These are phyloP conservation scores for Euphorbia lathyris DNA, from an alignment of 345 rosid species.

Conservation along the genomic window DNA sequence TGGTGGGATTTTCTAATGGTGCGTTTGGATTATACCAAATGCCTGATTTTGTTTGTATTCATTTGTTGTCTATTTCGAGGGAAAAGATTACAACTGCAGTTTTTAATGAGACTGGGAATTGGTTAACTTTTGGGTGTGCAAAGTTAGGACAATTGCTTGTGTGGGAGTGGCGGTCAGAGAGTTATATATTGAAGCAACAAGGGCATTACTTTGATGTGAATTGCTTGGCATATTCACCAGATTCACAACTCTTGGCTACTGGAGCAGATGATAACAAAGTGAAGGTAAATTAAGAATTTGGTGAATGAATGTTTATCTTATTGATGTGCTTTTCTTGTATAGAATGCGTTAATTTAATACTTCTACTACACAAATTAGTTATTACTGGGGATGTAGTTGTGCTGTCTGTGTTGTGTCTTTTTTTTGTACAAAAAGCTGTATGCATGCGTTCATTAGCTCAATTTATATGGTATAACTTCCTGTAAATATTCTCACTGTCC, in stretches of 20 bases:
- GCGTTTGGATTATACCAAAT: constrained; percentile 90
- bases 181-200: constrained; percentile 93
- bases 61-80: constrained; percentile 74
- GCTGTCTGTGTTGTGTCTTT: background rate
- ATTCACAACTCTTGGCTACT: constrained; percentile 90
- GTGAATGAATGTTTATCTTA: background rate
- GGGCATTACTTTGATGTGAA: constrained; percentile 97
- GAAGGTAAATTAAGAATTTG: constrained; percentile 47
- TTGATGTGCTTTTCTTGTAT: background rate
- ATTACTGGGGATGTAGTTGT: background rate
- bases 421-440: background rate
- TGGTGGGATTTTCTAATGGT: constrained; percentile 89
- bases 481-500: background rate
- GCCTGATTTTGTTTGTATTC: constrained; percentile 93
- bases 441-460: background rate
- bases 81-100: constrained; percentile 83
- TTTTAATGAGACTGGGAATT: constrained; percentile 84
- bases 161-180: constrained; percentile 98
- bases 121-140: constrained; percentile 95
- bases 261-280: constrained; percentile 99
- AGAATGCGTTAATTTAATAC: background rate
- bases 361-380: background rate
- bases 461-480: background rate
- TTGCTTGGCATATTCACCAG: constrained; percentile 85
- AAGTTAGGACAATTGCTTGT: constrained; percentile 90